Percentiles rank a stretch among this genome's conserved stretches.
phyloP scores from a whole-genome alignment of 805 yeast species.

The Candida nitratophila region DNA sequence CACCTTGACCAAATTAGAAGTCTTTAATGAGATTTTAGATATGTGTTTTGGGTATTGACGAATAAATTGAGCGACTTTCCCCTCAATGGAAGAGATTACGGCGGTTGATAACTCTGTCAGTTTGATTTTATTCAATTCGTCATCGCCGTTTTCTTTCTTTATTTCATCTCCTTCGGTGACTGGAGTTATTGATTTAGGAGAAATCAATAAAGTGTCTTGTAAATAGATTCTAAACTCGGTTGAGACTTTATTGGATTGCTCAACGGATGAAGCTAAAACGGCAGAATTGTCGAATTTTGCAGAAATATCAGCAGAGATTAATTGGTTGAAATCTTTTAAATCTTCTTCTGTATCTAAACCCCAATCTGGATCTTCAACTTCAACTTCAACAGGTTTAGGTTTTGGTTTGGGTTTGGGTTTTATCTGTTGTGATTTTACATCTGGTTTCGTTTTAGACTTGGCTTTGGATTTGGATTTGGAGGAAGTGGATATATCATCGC shows the following conservation, averaged over 20 bases:
- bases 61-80: not conserved
- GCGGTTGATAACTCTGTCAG: constrained; percentile 7
- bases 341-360: constrained; percentile 16
- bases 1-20: constrained; percentile 25
- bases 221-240: constrained; percentile 16
- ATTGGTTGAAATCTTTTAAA: constrained; percentile 13
- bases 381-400: constrained; percentile 6
- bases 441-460: not conserved
- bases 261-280: constrained; percentile 16
- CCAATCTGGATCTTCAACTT: constrained; percentile 21
- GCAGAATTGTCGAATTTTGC: constrained; percentile 12
- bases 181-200: constrained; percentile 1
- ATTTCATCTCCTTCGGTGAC: too few species aligned
- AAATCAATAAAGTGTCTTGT: constrained; percentile 12
- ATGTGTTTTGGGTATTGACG: not conserved
- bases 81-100: constrained; percentile 8
- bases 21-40: constrained; percentile 17
- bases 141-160: too few species aligned
- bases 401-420: constrained; percentile 4
- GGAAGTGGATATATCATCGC: not conserved
- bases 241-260: constrained; percentile 13
- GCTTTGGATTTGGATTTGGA: not conserved
- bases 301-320: constrained; percentile 12
- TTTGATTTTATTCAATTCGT: not conserved
- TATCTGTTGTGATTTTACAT: not conserved